Evolutionary conservation across 2,329 filamentous ascomycete species (phyloP).

Genomic region (Raffaelea ambrosiae): DNA sequence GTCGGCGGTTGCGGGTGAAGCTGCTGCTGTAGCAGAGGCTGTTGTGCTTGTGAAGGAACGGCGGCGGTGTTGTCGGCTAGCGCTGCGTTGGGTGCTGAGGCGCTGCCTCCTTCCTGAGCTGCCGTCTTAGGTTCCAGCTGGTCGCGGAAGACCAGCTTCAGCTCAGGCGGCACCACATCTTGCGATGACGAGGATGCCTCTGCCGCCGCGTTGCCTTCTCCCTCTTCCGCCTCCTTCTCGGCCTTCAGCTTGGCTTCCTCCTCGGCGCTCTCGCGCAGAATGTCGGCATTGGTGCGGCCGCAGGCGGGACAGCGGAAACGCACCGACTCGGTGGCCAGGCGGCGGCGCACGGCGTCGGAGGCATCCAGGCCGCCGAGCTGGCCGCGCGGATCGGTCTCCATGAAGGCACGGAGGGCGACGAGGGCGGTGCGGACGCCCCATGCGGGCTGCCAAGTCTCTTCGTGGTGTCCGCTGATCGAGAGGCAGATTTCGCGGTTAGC

Average conservation of each 20-base stretch:
- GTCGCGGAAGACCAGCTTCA: constrained; percentile 64
- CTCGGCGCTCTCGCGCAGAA: constrained; percentile 63
- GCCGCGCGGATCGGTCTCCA: constrained; percentile 82
- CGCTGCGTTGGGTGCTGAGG: too few species aligned
- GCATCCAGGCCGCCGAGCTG: constrained; percentile 87
- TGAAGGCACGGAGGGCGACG: constrained; percentile 72
- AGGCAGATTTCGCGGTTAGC: constrained; percentile 96
- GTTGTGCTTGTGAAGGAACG: too few species aligned
- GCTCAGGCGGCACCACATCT: constrained; percentile 36
- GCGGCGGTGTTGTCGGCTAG: not conserved
- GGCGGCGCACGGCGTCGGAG: constrained; percentile 54
- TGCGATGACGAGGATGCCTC: constrained; percentile 26
- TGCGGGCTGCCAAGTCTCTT: constrained; percentile 97
- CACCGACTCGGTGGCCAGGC: constrained; percentile 59
- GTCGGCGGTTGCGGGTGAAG: not conserved
- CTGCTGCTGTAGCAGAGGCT: not conserved
- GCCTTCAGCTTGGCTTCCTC: constrained; percentile 30
- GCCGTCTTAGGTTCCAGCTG: constrained; percentile 45
- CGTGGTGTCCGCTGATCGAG: constrained; percentile 87
- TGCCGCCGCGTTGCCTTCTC: constrained; percentile 17
- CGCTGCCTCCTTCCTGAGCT: not conserved
- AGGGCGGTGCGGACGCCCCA: constrained; percentile 93
- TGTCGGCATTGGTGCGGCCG: constrained; percentile 60
- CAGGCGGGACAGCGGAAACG: constrained; percentile 64
- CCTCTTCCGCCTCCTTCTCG: not conserved